These are phyloP conservation scores for Pyrenopolyporus hunteri DNA, from an alignment of 495 filamentous ascomycete species.

Conservation along the genomic window DNA sequence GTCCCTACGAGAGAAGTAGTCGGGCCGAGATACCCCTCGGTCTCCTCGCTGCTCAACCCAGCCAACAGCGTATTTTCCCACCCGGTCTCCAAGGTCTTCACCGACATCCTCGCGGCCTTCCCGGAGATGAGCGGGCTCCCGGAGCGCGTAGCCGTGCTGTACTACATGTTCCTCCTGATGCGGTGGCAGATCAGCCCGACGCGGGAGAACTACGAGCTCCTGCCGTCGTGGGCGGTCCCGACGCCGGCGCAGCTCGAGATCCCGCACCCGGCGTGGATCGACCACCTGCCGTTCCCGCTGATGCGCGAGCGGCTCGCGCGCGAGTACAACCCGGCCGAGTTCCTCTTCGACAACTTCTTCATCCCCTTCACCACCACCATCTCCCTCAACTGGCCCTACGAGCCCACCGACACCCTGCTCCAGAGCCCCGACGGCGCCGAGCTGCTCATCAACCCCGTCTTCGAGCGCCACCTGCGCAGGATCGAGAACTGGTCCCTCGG, in stretches of 20 bases:
- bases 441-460: slow-evolving; percentile 77
- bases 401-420: slow-evolving; percentile 65
- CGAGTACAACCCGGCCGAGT: slow-evolving; percentile 50
- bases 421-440: slow-evolving; percentile 62
- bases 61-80: slow-evolving; percentile 65
- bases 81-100: slow-evolving; percentile 80
- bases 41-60: slow-evolving; percentile 75
- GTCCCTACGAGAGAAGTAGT: slow-evolving; percentile 64
- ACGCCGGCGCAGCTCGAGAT: slow-evolving; percentile 63
- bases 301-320: slow-evolving; percentile 70
- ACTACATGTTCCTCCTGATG: slow-evolving; percentile 82
- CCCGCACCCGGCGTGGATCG: slow-evolving; percentile 77
- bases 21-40: slow-evolving; percentile 76
- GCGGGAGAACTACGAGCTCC: slow-evolving; percentile 70
- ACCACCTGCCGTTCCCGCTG: slow-evolving; percentile 74
- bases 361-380: slow-evolving; percentile 77
- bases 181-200: slow-evolving; percentile 81
- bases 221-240: slow-evolving; percentile 72
- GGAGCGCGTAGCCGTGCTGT: slow-evolving; percentile 79
- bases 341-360: slow-evolving; percentile 77
- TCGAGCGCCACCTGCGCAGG: slow-evolving; percentile 72
- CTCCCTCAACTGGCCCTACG: slow-evolving; percentile 78
- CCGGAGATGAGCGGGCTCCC: slow-evolving; percentile 71
- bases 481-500: slow-evolving; percentile 81
- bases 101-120: slow-evolving; percentile 77